Conservation (phyloP, 2,329 filamentous ascomycete species). For the Fusarium sp. region DNA sequence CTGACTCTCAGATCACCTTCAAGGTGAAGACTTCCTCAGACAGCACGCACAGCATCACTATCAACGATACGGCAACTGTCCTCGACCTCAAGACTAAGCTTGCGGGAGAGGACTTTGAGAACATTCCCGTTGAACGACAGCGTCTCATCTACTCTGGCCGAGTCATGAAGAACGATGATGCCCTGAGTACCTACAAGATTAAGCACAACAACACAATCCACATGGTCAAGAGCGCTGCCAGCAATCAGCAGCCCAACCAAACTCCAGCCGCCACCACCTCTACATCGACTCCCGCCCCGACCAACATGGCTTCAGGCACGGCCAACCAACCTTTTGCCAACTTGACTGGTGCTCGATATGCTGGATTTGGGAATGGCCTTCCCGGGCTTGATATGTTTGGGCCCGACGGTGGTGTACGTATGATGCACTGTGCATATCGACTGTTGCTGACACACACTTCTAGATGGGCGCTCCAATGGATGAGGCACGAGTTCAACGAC, state of each 20-base stretch:
- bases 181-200: slow-evolving; percentile 87
- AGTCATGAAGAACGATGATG: slow-evolving; percentile 94
- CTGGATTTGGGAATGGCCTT: slow-evolving; percentile 83
- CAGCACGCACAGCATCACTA: slow-evolving; percentile 82
- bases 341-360: slow-evolving; percentile 91
- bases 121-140: slow-evolving; percentile 87
- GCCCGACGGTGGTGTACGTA: slow-evolving; percentile 88
- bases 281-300: slow-evolving; percentile 60
- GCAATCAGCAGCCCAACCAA: slow-evolving; percentile 66
- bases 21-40: slow-evolving; percentile 98
- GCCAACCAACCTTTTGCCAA: slow-evolving; percentile 91
- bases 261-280: slow-evolving; percentile 49
- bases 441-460: slow-evolving; percentile 14
- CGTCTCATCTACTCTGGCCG: slow-evolving; percentile 97
- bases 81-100: slow-evolving; percentile 91
- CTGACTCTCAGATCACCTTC: slow-evolving; percentile 87
- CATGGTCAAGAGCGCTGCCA: slow-evolving; percentile 94
- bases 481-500: slow-evolving; percentile 81
- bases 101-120: slow-evolving; percentile 80
- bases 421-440: not conserved
- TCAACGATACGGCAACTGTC: slow-evolving; percentile 79
- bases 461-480: slow-evolving; percentile 90
- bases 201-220: slow-evolving; percentile 96
- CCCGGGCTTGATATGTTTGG: slow-evolving; percentile 91
- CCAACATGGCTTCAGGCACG: slow-evolving; percentile 83